Evolutionary conservation across 257 asterid species (phyloP).

Genomic region (Solanum corneliomulleri): DNA sequence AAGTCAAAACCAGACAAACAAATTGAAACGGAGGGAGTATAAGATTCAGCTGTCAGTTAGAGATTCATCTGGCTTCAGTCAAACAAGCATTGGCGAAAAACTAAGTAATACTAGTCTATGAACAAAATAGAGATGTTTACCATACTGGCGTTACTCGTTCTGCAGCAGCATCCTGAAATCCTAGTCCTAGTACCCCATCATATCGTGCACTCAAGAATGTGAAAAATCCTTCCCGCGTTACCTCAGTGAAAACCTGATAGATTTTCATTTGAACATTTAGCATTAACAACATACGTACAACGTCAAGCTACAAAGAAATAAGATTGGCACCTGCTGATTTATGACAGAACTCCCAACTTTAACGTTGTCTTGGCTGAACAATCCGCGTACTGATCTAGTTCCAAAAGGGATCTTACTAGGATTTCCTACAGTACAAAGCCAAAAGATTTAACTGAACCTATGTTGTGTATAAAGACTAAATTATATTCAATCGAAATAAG

Average conservation of each 20-base stretch:
- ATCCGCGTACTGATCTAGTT: conserved; percentile 15
- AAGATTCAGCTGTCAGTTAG: background rate
- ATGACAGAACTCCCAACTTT: conserved; percentile 8
- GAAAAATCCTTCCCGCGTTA: conserved; percentile 12
- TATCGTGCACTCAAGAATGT: conserved; percentile 15
- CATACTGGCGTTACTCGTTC: conserved; percentile 20
- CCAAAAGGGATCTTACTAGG: conserved; percentile 14
- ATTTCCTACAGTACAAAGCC: conserved; percentile 2
- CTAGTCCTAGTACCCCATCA: conserved; percentile 31
- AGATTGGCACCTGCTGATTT: conserved; percentile 7
- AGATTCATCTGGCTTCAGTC: background rate
- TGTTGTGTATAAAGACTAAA: background rate
- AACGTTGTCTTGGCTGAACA: conserved; percentile 16
- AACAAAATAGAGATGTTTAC: background rate
- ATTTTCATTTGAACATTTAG: background rate
- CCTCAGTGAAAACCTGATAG: conserved; percentile 20
- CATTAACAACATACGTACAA: background rate
- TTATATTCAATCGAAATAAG: background rate
- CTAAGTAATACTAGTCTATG: background rate
- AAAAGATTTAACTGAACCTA: background rate
- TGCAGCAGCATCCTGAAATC: conserved; percentile 16
- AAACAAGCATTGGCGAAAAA: background rate
- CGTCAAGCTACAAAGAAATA: background rate
- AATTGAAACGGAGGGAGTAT: background rate
- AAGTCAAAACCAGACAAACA: background rate